Conservation (phyloP, 495 filamentous ascomycete genomes). For the Aspergillus egyptiacus region DNA sequence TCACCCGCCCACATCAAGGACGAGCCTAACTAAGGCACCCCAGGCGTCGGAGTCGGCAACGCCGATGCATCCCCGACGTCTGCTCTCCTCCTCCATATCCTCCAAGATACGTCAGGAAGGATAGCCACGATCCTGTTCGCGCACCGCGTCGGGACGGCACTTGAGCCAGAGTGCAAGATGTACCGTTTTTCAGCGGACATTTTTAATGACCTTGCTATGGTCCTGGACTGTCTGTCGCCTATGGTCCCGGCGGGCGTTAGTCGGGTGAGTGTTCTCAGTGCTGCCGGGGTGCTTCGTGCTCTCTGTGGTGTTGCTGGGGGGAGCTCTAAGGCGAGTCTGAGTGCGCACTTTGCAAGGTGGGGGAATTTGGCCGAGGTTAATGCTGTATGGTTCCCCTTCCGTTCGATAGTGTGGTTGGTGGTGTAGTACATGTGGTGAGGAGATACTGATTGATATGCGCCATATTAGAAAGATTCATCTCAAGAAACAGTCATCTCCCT, state of each 20-base stretch:
- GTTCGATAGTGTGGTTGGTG: no score
- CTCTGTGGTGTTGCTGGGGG: conserved; percentile 87
- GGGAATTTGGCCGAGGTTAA: conserved; percentile 94
- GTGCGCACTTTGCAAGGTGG: conserved; percentile 81
- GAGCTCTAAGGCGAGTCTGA: conserved; percentile 83
- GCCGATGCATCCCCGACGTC: conserved; percentile 76
- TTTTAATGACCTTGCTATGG: conserved; percentile 86
- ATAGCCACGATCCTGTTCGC: conserved; percentile 91
- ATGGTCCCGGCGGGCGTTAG: conserved; percentile 58
- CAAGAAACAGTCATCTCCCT: conserved; percentile 94
- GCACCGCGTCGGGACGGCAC: conserved; percentile 73
- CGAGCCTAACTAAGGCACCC: neutral
- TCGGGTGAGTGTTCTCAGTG: conserved; percentile 65
- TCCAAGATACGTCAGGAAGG: conserved; percentile 79
- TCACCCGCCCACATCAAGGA: neutral
- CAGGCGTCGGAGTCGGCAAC: conserved; percentile 86
- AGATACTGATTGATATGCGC: conserved; percentile 10
- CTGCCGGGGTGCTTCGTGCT: conserved; percentile 69
- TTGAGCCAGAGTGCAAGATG: conserved; percentile 91
- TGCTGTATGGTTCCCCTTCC: conserved; percentile 54
- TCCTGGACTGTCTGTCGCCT: conserved; percentile 83
- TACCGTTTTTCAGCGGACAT: conserved; percentile 87
- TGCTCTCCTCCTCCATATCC: conserved; percentile 76
- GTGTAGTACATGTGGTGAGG: no score
- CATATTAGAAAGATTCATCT: conserved; percentile 73